A percentile compares a stretch with the other conserved stretches of the same genome.
These are phyloP conservation scores for Collybia nuda DNA, from an alignment of 768 basidiomycete genomes.

Conservation along the genomic window DNA sequence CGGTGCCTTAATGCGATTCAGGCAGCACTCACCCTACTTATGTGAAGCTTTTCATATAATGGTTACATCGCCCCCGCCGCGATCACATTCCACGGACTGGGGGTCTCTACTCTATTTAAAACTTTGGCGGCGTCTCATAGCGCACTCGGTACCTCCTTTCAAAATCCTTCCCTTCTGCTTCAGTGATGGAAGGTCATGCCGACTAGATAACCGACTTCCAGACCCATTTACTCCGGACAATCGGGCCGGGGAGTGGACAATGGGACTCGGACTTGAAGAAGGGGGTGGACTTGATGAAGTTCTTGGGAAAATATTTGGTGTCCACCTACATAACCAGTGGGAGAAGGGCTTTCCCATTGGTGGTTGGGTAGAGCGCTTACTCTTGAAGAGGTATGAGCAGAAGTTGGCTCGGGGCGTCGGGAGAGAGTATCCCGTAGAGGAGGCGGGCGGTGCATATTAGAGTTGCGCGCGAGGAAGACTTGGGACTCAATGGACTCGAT, in stretches of 20 bases:
- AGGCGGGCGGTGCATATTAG: conserved; percentile 1
- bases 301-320: conserved; percentile 74
- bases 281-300: conserved; percentile 64
- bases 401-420: conserved; percentile 19
- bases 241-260: conserved; percentile 62
- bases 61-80: conserved; percentile 69
- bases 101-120: conserved; percentile 89
- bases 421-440: neutral
- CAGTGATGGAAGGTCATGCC: conserved; percentile 86
- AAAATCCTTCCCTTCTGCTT: conserved; percentile 95
- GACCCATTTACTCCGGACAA: conserved; percentile 78
- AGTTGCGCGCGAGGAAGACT: neutral
- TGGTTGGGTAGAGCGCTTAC: conserved; percentile 86
- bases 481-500: neutral
- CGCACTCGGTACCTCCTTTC: conserved; percentile 76
- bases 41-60: conserved; percentile 97
- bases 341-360: conserved; percentile 76
- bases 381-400: conserved; percentile 64
- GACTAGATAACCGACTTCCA: conserved; percentile 90
- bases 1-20: conserved; percentile 94
- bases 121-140: conserved; percentile 83
- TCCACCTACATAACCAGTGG: conserved; percentile 98
- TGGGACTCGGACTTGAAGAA: conserved; percentile 57
- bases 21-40: conserved; percentile 88
- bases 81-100: conserved; percentile 87